Evolutionary conservation across 1,284 basidiomycete genomes (phyloP).

Genomic region (Cryptococcus wingfieldii): DNA sequence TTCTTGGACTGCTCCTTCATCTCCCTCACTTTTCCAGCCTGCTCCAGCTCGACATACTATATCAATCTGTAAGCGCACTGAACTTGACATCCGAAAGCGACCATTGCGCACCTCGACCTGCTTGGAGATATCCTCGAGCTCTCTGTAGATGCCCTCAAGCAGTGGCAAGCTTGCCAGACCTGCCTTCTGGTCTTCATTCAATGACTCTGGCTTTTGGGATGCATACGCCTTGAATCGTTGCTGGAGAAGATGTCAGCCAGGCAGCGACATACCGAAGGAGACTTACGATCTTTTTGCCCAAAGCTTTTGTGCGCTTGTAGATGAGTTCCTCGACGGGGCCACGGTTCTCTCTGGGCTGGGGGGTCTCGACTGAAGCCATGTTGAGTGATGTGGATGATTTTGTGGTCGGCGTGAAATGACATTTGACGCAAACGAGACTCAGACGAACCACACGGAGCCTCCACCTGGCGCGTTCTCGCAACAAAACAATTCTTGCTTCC

Average conservation of each 20-base stretch:
- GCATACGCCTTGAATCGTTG: slow-evolving; percentile 67
- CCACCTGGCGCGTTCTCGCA: neutral
- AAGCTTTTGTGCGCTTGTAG: slow-evolving; percentile 66
- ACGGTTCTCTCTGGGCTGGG: slow-evolving; percentile 2
- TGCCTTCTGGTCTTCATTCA: slow-evolving; percentile 79
- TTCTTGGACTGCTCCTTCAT: slow-evolving; percentile 56
- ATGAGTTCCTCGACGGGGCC: slow-evolving; percentile 70
- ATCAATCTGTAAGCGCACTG: neutral
- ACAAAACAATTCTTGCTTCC: neutral
- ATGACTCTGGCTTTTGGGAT: slow-evolving; percentile 59
- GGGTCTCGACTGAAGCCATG: too few relatives aligned
- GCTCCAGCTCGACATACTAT: slow-evolving; percentile 58
- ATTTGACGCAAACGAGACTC: too few relatives aligned
- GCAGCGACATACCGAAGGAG: neutral
- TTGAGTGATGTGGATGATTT: too few relatives aligned
- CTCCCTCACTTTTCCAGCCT: slow-evolving; percentile 57
- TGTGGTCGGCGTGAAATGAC: too few relatives aligned
- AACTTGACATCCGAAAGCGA: neutral
- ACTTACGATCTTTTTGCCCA: slow-evolving; percentile 73
- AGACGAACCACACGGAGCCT: too few relatives aligned
- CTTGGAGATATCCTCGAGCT: slow-evolving; percentile 74
- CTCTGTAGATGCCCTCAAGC: slow-evolving; percentile 70
- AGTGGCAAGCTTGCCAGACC: slow-evolving; percentile 64
- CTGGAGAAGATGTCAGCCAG: slow-evolving; percentile 48
- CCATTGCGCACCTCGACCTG: slow-evolving; percentile 61